Evolutionary conservation across 306 rosid species (phyloP).

Genomic region (Rosa rugosa): DNA sequence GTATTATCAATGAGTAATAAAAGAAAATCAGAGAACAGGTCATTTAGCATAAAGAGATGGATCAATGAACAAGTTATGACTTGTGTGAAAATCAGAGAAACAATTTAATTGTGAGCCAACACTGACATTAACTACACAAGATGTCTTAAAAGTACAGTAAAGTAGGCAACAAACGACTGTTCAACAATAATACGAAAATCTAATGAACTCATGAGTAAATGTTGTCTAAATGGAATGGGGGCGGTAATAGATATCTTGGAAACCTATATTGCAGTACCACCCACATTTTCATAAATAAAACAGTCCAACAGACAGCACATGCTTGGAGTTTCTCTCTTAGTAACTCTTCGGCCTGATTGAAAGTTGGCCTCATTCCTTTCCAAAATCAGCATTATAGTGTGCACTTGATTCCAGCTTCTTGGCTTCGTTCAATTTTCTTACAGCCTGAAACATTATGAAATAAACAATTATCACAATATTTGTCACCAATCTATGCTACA

Average conservation of each 20-base stretch:
- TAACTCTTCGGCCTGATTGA: neutral
- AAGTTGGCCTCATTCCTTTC: slow-evolving; percentile 52
- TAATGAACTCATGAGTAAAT: neutral
- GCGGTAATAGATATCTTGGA: slow-evolving; percentile 7
- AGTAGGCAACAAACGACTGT: neutral
- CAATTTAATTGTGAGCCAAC: neutral
- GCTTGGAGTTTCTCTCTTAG: neutral
- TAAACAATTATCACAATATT: neutral
- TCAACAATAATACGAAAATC: neutral
- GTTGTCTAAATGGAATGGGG: neutral
- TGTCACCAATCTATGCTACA: neutral
- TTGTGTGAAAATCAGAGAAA: neutral
- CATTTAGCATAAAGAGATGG: neutral
- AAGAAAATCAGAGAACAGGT: neutral
- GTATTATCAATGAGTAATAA: neutral
- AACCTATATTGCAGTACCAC: neutral
- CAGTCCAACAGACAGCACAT: slow-evolving; percentile 6
- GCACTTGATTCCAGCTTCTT: slow-evolving; percentile 87
- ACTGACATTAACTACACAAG: neutral
- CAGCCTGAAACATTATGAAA: slow-evolving; percentile 56
- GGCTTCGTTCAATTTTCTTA: slow-evolving; percentile 61
- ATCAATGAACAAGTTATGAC: neutral
- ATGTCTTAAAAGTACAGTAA: neutral
- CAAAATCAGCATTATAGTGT: slow-evolving; percentile 80
- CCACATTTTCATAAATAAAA: neutral